Conservation (phyloP, 2,329 filamentous ascomycete genomes). For the Phialophora tarda region DNA sequence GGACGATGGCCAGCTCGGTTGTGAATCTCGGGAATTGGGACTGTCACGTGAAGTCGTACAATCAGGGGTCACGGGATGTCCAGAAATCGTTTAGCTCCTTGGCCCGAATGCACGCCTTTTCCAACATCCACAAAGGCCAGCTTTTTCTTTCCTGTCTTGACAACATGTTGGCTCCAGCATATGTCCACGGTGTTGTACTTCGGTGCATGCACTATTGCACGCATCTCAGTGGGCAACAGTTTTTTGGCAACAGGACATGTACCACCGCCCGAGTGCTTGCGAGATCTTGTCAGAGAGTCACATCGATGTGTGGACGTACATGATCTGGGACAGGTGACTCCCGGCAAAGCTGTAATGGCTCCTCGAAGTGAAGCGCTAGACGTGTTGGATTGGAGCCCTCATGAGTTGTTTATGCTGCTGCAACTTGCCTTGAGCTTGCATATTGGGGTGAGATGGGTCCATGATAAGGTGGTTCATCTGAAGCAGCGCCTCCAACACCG, state of each 20-base stretch:
- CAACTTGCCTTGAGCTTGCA: neutral
- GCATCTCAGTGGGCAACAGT: neutral
- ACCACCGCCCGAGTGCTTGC: neutral
- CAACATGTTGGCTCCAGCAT: neutral
- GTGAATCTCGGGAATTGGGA: conserved; percentile 9
- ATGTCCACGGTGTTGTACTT: neutral
- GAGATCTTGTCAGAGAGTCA: neutral
- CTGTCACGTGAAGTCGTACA: neutral
- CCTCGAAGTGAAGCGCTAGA: neutral
- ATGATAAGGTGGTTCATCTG: neutral
- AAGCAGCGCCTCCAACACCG: neutral
- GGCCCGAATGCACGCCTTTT: conserved; percentile 6
- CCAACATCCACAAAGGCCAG: neutral
- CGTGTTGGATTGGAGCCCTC: neutral
- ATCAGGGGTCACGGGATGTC: neutral
- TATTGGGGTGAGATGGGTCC: neutral
- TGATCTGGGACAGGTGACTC: neutral
- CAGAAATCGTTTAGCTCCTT: conserved; percentile 12
- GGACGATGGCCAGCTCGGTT: conserved; percentile 8
- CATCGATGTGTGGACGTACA: neutral
- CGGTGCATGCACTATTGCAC: neutral
- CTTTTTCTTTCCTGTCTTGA: neutral
- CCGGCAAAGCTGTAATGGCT: neutral
- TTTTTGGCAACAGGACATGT: neutral
- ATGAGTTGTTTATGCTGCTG: neutral